Percentiles rank a stretch among this genome's conserved stretches.
Conservation (phyloP, 352 stramenopile genomes). For the Phytophthora melonis region DNA sequence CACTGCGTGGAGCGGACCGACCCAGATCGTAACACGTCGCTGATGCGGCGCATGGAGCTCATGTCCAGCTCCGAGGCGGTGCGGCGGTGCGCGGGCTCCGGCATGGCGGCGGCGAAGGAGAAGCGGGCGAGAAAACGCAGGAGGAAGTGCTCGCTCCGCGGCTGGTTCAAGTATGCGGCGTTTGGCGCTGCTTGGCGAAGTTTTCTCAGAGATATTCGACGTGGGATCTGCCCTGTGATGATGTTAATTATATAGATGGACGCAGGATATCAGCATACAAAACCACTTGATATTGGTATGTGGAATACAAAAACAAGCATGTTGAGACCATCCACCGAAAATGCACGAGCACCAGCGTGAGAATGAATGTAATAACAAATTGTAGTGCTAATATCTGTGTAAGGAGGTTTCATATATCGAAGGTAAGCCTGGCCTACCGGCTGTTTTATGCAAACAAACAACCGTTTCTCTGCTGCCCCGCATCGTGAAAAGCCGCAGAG, state of each 20-base stretch:
- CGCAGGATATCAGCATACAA: too few species aligned
- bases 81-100: conserved; percentile 40
- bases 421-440: background rate
- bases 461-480: too few species aligned
- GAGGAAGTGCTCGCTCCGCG: background rate
- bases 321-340: too few species aligned
- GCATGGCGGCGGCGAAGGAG: conserved; percentile 7
- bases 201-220: conserved; percentile 5
- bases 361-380: too few species aligned
- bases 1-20: too few species aligned
- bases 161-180: conserved; percentile 30
- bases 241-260: background rate
- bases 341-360: too few species aligned
- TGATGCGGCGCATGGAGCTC: conserved; percentile 66
- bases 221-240: background rate
- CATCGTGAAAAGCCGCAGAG: conserved; percentile 19
- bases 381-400: background rate
- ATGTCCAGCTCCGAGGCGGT: conserved; percentile 64
- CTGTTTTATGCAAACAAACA: too few species aligned
- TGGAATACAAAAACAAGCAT: too few species aligned
- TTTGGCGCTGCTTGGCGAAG: background rate
- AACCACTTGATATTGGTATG: too few species aligned
- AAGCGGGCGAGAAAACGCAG: too few species aligned
- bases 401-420: background rate
- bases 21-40: too few species aligned